Evolutionary conservation across 1,284 basidiomycete genomes (phyloP).

Genomic region (Ustilago xerochloae): DNA sequence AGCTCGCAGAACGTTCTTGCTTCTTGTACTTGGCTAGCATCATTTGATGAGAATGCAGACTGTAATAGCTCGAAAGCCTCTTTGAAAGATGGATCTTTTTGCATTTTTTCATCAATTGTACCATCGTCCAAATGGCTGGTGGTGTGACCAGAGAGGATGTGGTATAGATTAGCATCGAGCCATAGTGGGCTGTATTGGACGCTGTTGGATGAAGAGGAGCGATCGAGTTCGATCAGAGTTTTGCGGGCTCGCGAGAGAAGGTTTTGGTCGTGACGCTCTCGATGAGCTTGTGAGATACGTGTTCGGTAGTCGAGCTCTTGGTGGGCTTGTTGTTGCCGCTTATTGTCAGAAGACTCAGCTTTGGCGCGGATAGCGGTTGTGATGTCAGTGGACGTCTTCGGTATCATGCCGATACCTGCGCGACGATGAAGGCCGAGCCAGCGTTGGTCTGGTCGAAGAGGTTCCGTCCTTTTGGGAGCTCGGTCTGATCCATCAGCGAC

Average conservation of each 20-base stretch:
- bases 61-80: slow-evolving; percentile 31
- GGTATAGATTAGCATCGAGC: slow-evolving; percentile 36
- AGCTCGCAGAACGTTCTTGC: slow-evolving; percentile 20
- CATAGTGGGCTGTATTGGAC: slow-evolving; percentile 50
- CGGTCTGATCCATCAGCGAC: neutral
- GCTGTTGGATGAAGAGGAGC: neutral
- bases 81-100: slow-evolving; percentile 18
- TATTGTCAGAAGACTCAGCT: neutral
- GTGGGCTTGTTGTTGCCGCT: neutral
- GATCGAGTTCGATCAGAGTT: slow-evolving; percentile 43
- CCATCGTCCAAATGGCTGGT: neutral
- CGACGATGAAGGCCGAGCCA: slow-evolving; percentile 36
- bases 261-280: slow-evolving; percentile 24
- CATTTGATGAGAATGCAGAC: slow-evolving; percentile 8
- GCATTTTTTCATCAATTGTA: slow-evolving; percentile 27
- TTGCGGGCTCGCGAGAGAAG: slow-evolving; percentile 40
- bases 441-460: slow-evolving; percentile 48
- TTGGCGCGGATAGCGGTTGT: slow-evolving; percentile 8
- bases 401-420: slow-evolving; percentile 38
- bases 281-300: slow-evolving; percentile 20
- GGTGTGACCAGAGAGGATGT: slow-evolving; percentile 19
- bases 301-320: slow-evolving; percentile 29
- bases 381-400: slow-evolving; percentile 3
- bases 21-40: slow-evolving; percentile 6
- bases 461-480: neutral